Evolutionary conservation across 164 flowering plant genomes (phyloP).

Genomic region (Annona cherimola): DNA sequence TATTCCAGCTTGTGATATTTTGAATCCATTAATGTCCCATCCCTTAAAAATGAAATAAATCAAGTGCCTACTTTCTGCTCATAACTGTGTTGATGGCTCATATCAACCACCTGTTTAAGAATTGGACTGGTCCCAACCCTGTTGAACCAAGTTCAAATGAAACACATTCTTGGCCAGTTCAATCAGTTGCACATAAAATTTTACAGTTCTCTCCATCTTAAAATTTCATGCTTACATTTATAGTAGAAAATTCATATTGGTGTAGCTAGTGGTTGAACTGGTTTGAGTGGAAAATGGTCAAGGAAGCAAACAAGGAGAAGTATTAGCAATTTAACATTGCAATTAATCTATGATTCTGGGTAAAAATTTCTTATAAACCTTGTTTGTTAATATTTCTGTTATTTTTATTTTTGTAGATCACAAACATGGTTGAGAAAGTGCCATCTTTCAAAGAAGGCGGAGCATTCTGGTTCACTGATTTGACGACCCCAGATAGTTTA

Average conservation of each 20-base stretch:
- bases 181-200: too few species aligned
- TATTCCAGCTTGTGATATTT: not conserved
- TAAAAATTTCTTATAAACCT: not conserved
- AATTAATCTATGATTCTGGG: not conserved
- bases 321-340: not conserved
- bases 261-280: too few species aligned
- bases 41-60: too few species aligned
- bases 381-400: not conserved
- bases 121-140: too few species aligned
- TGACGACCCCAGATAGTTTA: conserved; percentile 70
- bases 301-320: too few species aligned
- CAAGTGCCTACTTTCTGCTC: not conserved
- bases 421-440: conserved; percentile 81
- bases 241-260: too few species aligned
- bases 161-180: too few species aligned
- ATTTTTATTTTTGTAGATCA: conserved; percentile 38
- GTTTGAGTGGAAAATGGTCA: too few species aligned
- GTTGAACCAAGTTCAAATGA: too few species aligned
- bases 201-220: too few species aligned
- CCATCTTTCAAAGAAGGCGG: conserved; percentile 88
- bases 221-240: too few species aligned
- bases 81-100: not conserved
- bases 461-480: conserved; percentile 77
- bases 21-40: not conserved
- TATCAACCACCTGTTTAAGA: not conserved